Evolutionary conservation across 169 alveolate species (phyloP), one percentile per base, ranked within the genome.

Genomic region (Plasmodium berghei): DNA sequence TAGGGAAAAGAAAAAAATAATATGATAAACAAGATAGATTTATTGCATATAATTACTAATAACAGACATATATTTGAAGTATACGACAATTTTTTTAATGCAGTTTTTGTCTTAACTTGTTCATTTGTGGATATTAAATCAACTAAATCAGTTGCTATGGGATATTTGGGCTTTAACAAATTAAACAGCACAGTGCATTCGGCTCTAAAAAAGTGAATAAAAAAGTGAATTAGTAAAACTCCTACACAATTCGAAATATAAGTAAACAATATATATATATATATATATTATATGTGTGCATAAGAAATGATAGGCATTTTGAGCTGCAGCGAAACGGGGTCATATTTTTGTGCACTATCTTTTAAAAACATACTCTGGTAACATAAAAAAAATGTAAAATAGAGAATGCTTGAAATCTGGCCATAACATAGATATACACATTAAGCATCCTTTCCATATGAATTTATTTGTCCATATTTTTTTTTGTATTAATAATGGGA

Each of bases 391-490:
- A 54, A 83, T 48, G 34, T 83, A 83, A 67, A 83, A 83, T 52
- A 83, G 73, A 46, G 90, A 83, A 40, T 83, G 90, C 63, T 83
- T 83, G 59, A 83, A 83, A 26, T 83, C 90, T 24, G 90, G 18
- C 90, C 90, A 83, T 59, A 83, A 56, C 90, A 83, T 83, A 1
- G 80, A 67, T 83, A 83, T 83, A 61, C 90, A 83, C 90, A 83
- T 83, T 34, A 83, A 34, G 20, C 83, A 83, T 12, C 90, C 90
- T 71, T 83, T 83, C 90, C 90, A 83, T 54, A 83, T 67, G 20
- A 83, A 71, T 71, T 83, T 83, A 61, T 83, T 83, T 58, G 58
- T 83, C 90, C 90, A 83, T 14, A 83, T 83, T 83, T 83, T 83
- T 56, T 83, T 83, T 55, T 83, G 90, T 83, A 83, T 83, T 40